Percentiles rank a stretch among this genome's conserved stretches.
These are phyloP conservation scores for Jasminum sambac DNA, from an alignment of 257 asterid genomes.

Conservation along the genomic window DNA sequence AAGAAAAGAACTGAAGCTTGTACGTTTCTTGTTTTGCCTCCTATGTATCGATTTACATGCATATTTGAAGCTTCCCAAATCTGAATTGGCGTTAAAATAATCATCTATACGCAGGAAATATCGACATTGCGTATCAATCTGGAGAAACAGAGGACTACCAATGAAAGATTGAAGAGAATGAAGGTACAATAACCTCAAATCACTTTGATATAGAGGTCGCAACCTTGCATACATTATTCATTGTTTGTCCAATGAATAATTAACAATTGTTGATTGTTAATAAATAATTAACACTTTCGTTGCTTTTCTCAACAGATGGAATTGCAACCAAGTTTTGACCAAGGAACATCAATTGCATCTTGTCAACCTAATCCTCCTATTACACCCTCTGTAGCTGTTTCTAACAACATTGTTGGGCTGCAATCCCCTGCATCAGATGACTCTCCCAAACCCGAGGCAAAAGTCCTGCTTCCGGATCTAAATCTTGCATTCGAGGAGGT, in stretches of 20 bases:
- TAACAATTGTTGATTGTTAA: too few species aligned
- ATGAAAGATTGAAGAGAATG: slow-evolving; percentile 56
- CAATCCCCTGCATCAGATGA: slow-evolving; percentile 9
- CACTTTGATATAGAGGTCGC: background rate
- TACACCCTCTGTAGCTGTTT: slow-evolving; percentile 7
- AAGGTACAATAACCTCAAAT: slow-evolving; percentile 47
- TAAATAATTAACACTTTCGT: background rate
- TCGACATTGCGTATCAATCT: slow-evolving; percentile 36
- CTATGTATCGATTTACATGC: background rate
- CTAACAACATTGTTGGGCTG: slow-evolving; percentile 3
- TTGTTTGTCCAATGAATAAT: background rate
- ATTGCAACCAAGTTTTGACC: slow-evolving; percentile 27
- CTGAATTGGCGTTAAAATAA: background rate
- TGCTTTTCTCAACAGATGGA: slow-evolving; percentile 32
- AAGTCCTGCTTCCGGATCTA: slow-evolving; percentile 18
- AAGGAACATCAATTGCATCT: slow-evolving; percentile 14
- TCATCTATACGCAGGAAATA: slow-evolving; percentile 49
- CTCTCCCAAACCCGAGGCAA: background rate
- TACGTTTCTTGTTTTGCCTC: slow-evolving; percentile 20
- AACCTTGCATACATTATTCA: background rate
- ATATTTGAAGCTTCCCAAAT: background rate
- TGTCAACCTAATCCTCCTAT: background rate
- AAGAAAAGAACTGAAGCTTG: slow-evolving; percentile 64
- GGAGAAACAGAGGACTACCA: slow-evolving; percentile 52
- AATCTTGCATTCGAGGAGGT: background rate